Evolutionary conservation across 768 basidiomycete species (phyloP).

Genomic region (Lyophyllum decastes): DNA sequence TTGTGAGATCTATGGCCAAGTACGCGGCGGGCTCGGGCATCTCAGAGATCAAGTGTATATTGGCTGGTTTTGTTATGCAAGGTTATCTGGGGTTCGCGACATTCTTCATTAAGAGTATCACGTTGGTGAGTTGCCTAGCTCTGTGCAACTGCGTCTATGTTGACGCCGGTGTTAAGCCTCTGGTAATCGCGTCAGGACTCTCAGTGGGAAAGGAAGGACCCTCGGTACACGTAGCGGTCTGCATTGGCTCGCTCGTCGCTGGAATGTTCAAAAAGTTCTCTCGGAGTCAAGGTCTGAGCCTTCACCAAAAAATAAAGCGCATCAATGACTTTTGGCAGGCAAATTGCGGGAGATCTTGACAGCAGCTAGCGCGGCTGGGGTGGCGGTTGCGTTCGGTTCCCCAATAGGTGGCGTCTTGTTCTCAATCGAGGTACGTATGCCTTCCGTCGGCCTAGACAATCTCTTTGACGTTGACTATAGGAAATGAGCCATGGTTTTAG

Average conservation of each 20-base stretch:
- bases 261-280: slow-evolving; percentile 80
- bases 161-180: slow-evolving; percentile 58
- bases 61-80: slow-evolving; percentile 97
- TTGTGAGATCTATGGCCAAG: slow-evolving; percentile 86
- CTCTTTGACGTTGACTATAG: slow-evolving; percentile 36
- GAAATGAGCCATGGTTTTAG: slow-evolving; percentile 99
- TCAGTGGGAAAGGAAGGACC: slow-evolving; percentile 99
- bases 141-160: not conserved
- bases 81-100: slow-evolving; percentile 91
- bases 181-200: slow-evolving; percentile 95
- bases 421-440: slow-evolving; percentile 79
- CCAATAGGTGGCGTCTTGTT: slow-evolving; percentile 98
- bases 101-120: slow-evolving; percentile 91
- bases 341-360: slow-evolving; percentile 91
- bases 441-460: not conserved
- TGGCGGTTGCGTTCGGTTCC: slow-evolving; percentile 97
- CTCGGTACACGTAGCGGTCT: slow-evolving; percentile 95
- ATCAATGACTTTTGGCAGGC: slow-evolving; percentile 35
- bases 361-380: slow-evolving; percentile 95
- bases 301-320: not conserved
- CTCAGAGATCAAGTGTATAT: slow-evolving; percentile 97
- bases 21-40: slow-evolving; percentile 99
- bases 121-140: slow-evolving; percentile 61
- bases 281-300: slow-evolving; percentile 77
- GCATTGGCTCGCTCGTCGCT: slow-evolving; percentile 89